Base-by-base conservation (phyloP, 352 stramenopile genomes). In the Phytophthora niederhauseri region DNA sequence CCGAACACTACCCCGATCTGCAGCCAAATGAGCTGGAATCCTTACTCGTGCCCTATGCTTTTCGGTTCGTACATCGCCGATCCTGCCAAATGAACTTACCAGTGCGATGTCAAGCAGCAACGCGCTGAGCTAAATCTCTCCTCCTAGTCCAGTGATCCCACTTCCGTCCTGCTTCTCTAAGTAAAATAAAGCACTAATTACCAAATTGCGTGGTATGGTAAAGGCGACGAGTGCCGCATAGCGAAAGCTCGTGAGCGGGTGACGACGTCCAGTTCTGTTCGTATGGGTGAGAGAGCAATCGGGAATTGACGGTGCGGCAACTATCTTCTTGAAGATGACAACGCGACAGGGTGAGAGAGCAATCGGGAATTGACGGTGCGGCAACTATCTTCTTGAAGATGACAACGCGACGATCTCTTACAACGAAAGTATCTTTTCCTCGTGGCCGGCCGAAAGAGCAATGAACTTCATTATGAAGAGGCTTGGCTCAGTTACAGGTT, bases 301-400 rank as follows among this genome's bases (percentile, higher is more conserved):
- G 36, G 50, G 51, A 61, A 62, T 56, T 57, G 53, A 52, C n/a
- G 53, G 53, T 68, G 53, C 61, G 14, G 20, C 11, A 51, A 17
- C 52, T 68, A 68, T 68, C 61, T 51, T 62, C 22, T 55, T 14
- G 31, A 41, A 45, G 52, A 45, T 34, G 45, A 46, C 28, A 15
- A 49, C 31, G 26, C 28, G 30, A 49, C n/a, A 3, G 28, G 30
- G 52, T 20, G 30, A 58, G 30, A 58, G 50, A 19, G 24, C 19
- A 53, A 54, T 20, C 45, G 36, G 50, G 51, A 61, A 62, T 56
- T 57, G 53, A 52, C n/a, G 53, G 53, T 68, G 53, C 61, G 9
- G 20, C 11, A 51, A 17, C 52, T 68, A 68, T 68, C 61, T 51
- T 62, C 22, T 55, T 14, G 31, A 41, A 45, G 52, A 45, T 24